Evolutionary conservation across 371 early-diverging fungal genomes (phyloP).

Genomic region (Blastocladiella emersonii): DNA sequence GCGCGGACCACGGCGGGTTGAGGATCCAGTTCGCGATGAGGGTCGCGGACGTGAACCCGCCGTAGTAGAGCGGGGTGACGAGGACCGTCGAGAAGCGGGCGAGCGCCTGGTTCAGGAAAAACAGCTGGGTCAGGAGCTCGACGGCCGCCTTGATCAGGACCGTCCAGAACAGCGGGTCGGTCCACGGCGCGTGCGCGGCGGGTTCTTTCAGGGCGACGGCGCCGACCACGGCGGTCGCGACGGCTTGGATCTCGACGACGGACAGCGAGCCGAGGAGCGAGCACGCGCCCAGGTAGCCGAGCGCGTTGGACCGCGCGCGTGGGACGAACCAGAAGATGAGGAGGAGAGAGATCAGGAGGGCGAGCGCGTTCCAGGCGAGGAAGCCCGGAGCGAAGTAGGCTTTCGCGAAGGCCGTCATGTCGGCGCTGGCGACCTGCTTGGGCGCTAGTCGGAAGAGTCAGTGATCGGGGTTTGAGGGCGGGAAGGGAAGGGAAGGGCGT

Average conservation of each 20-base stretch:
- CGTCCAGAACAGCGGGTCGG: constrained; percentile 22
- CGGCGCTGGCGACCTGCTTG: constrained; percentile 14
- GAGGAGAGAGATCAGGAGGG: not conserved
- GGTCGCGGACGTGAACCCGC: constrained; percentile 34
- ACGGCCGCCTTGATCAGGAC: constrained; percentile 23
- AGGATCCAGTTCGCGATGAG: constrained; percentile 27
- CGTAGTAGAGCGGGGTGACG: constrained; percentile 42
- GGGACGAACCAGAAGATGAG: constrained; percentile 6
- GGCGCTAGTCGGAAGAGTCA: constrained; percentile 18
- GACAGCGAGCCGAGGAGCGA: constrained; percentile 7
- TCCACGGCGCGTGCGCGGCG: constrained; percentile 13
- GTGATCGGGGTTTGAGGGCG: too few species aligned
- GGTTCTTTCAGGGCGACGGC: constrained; percentile 14
- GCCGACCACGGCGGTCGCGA: constrained; percentile 30
- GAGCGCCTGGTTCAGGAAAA: constrained; percentile 32
- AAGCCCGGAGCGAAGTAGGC: constrained; percentile 13
- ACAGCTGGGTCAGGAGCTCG: constrained; percentile 22
- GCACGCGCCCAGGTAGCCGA: constrained; percentile 12
- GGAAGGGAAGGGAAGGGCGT: too few species aligned
- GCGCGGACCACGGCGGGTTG: constrained; percentile 9
- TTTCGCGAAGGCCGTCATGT: constrained; percentile 13
- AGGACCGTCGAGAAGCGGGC: constrained; percentile 27
- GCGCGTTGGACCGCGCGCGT: constrained; percentile 2
- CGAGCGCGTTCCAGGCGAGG: constrained; percentile 5
- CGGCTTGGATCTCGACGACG: constrained; percentile 16